These are phyloP conservation scores for Hypseocharis bilobata DNA, from an alignment of 441 rosid species.

Conservation along the genomic window DNA sequence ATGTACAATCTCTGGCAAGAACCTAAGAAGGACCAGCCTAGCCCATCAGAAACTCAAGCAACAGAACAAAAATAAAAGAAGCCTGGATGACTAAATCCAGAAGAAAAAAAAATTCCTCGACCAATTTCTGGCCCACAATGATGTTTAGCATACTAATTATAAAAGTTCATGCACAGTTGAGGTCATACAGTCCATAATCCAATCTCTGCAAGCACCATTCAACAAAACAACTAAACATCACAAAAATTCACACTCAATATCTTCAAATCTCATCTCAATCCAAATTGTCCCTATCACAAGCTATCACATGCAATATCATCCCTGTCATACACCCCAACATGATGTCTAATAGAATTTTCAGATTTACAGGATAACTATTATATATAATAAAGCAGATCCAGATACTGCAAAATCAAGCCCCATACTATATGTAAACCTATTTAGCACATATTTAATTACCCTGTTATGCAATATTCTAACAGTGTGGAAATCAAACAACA, in stretches of 20 bases:
- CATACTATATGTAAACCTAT: background rate
- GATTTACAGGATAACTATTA: background rate
- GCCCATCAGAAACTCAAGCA: background rate
- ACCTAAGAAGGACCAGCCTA: background rate
- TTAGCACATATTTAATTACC: background rate
- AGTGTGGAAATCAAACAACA: slow-evolving; percentile 3
- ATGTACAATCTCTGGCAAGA: background rate
- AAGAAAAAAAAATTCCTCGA: background rate
- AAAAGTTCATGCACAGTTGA: background rate
- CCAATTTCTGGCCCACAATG: background rate
- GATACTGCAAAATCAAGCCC: background rate
- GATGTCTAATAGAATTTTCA: background rate
- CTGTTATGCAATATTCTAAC: background rate
- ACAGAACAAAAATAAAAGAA: background rate
- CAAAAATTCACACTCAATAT: background rate
- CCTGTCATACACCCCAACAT: background rate
- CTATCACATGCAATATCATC: background rate
- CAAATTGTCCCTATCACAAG: too few species aligned
- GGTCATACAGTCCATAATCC: background rate
- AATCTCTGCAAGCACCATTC: background rate
- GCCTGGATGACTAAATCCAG: background rate
- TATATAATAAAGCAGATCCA: background rate
- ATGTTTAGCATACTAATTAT: background rate
- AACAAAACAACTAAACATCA: background rate
- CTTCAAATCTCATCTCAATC: background rate